Base-by-base conservation (phyloP, 1,284 basidiomycete genomes). In the Moesziomyces aphidis region DNA sequence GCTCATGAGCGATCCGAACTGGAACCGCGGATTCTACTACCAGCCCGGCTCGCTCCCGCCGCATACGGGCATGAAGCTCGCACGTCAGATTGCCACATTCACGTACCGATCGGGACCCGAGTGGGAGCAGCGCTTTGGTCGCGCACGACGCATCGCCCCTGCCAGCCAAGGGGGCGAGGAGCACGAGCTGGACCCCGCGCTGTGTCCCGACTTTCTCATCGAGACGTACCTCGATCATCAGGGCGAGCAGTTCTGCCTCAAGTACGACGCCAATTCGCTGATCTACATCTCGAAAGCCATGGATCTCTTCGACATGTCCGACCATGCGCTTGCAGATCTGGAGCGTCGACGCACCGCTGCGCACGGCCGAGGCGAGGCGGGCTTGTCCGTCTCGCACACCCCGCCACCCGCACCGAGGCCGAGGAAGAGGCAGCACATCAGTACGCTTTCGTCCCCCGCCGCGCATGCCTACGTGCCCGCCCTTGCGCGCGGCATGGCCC, bases 21-120 rank as follows among this genome's bases (percentile, higher is more conserved):
- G 96, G 97, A 99, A 99, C 76, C 91, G 95, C 45, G 96, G 97
- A 1, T 97, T 96, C 85, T 99, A 99, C 86, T 99, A 99, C 83
- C 92, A 94, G 5, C 49, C 57, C 56, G 80, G 76, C 44, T 88
- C 89, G n/a, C 84, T 95, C 15, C 97, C 96, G 1, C 96, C 96
- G 3, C 97, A 99, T 85, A 93, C 91, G 3, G 96, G 96, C 24
- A 98, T 99, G 95, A 99, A 99, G 86, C 89, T 99, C 36, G 97
- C 96, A 19, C 89, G 96, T 70, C 96, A 99, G 87, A 98, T 99
- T 76, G 97, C 97, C 6, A 99, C 97, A 0, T 97, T 99, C 83
- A 99, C 97, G 0, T 99, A 99, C 86, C 91, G 97, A 26, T 98
- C 95, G 9, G 97, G 97, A 1, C 96, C 97, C 5, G 96, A 99